phyloP scores from a whole-genome alignment of 805 yeast species.

The Maudiozyma saulgeensis region DNA sequence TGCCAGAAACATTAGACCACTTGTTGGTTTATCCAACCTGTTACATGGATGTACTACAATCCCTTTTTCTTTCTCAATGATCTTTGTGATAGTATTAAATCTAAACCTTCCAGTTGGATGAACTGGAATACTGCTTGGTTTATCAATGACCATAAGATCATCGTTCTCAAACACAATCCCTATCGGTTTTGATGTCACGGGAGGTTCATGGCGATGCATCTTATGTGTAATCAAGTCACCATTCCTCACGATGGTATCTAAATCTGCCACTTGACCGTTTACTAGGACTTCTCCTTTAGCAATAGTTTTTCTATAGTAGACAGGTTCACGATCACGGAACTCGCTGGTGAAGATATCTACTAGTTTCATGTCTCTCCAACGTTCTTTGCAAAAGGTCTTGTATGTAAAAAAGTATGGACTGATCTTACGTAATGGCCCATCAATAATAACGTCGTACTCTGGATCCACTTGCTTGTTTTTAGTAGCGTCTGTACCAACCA shows the following conservation, averaged over 20 bases:
- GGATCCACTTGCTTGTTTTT: slow-evolving; percentile 49
- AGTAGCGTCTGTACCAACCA: slow-evolving; percentile 21
- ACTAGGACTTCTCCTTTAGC: slow-evolving; percentile 61
- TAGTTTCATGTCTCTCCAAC: slow-evolving; percentile 84
- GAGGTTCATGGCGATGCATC: slow-evolving; percentile 85
- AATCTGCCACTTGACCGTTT: slow-evolving; percentile 53
- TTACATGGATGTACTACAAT: slow-evolving; percentile 75
- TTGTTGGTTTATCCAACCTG: slow-evolving; percentile 80
- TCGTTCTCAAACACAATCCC: slow-evolving; percentile 66
- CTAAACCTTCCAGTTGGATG: slow-evolving; percentile 89
- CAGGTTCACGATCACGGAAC: slow-evolving; percentile 68
- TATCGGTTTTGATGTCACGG: slow-evolving; percentile 51
- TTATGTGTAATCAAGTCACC: slow-evolving; percentile 78
- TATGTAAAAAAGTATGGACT: slow-evolving; percentile 85
- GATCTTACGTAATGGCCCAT: slow-evolving; percentile 59
- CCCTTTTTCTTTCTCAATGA: slow-evolving; percentile 53
- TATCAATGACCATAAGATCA: slow-evolving; percentile 72
- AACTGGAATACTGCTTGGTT: slow-evolving; percentile 91
- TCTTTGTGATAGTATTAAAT: slow-evolving; percentile 65
- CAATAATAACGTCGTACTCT: slow-evolving; percentile 46
- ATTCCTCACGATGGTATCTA: slow-evolving; percentile 59
- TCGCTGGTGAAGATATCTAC: slow-evolving; percentile 76
- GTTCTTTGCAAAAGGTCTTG: slow-evolving; percentile 76
- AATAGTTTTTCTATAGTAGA: slow-evolving; percentile 50
- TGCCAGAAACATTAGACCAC: slow-evolving; percentile 89